phyloP scores from a whole-genome alignment of 2,329 filamentous ascomycete species.

The Dactylellina leptospora region DNA sequence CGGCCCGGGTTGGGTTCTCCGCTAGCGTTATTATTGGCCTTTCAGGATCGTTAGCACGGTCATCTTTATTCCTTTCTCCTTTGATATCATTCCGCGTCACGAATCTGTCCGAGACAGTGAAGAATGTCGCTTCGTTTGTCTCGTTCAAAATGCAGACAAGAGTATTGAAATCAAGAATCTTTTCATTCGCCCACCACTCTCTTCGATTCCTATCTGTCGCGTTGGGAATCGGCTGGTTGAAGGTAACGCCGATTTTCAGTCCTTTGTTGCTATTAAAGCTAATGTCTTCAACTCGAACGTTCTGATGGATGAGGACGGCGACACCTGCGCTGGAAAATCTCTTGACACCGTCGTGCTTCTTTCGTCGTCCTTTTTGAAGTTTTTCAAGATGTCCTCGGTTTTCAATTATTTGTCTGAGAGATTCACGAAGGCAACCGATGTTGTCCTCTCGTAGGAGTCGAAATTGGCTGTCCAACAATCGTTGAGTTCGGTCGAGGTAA shows the following conservation, averaged over 20 bases:
- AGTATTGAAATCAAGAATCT: slow-evolving; percentile 51
- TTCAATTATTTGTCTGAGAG: slow-evolving; percentile 56
- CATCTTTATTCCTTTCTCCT: slow-evolving; percentile 19
- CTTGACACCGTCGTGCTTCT: slow-evolving; percentile 40
- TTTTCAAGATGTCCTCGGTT: slow-evolving; percentile 51
- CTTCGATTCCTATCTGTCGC: slow-evolving; percentile 18
- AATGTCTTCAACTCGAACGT: background rate
- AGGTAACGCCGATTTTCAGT: slow-evolving; percentile 49
- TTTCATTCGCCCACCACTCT: slow-evolving; percentile 55
- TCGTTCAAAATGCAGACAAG: slow-evolving; percentile 54
- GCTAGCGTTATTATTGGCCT: slow-evolving; percentile 42
- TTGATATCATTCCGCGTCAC: slow-evolving; percentile 23
- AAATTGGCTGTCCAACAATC: slow-evolving; percentile 58
- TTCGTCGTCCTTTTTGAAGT: slow-evolving; percentile 10
- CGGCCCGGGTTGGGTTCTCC: slow-evolving; percentile 54
- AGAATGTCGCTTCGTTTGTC: slow-evolving; percentile 39
- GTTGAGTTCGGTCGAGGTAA: slow-evolving; percentile 57
- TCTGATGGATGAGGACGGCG: slow-evolving; percentile 9
- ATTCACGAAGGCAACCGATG: slow-evolving; percentile 57
- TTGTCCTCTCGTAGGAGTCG: slow-evolving; percentile 58
- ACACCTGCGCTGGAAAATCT: slow-evolving; percentile 42
- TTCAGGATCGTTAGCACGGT: slow-evolving; percentile 16
- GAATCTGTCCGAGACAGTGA: slow-evolving; percentile 52
- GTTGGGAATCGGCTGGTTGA: slow-evolving; percentile 49
- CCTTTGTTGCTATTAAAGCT: slow-evolving; percentile 25